A percentile compares a stretch with the other conserved stretches of the same genome.
phyloP scores from a whole-genome alignment of 2,329 filamentous ascomycete genomes.

The Colletotrichum musae region DNA sequence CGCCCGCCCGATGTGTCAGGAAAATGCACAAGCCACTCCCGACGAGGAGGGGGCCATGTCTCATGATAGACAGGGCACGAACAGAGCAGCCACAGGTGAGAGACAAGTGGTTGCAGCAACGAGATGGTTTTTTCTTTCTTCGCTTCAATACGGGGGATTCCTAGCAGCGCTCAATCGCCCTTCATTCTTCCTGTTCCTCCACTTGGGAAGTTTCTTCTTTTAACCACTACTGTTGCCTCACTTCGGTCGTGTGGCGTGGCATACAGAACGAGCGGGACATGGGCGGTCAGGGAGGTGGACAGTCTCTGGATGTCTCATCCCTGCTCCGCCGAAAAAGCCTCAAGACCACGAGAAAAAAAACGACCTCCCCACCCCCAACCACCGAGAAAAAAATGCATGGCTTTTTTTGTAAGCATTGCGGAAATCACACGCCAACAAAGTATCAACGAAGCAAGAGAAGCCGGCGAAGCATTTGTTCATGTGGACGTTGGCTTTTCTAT shows the following conservation, averaged over 20 bases:
- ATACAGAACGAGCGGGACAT: constrained; percentile 30
- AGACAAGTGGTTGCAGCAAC: constrained; percentile 39
- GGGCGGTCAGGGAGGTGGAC: neutral
- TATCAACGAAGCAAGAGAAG: neutral
- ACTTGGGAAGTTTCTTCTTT: constrained; percentile 26
- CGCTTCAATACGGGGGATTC: constrained; percentile 25
- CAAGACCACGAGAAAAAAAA: too few relatives aligned
- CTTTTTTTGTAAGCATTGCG: constrained; percentile 4
- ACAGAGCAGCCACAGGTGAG: constrained; percentile 31
- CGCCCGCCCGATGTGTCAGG: constrained; percentile 39
- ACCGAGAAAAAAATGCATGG: constrained; percentile 6
- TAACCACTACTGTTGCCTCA: constrained; percentile 37
- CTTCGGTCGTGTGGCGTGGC: constrained; percentile 35
- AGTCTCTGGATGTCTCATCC: neutral
- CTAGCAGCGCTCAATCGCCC: constrained; percentile 26
- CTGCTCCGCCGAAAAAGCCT: too few relatives aligned
- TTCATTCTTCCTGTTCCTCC: constrained; percentile 28
- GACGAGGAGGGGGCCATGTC: constrained; percentile 38
- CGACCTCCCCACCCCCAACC: too few relatives aligned
- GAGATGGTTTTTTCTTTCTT: constrained; percentile 37
- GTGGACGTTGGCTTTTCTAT: neutral
- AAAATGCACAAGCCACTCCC: constrained; percentile 41
- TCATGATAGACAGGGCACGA: constrained; percentile 39
- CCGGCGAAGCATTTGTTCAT: constrained; percentile 1
- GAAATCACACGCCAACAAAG: constrained; percentile 4